Percentiles rank a stretch among this genome's conserved stretches.
These are phyloP conservation scores for Teratosphaeria epicoccoides DNA, from an alignment of 2,329 filamentous ascomycete species.

Conservation along the genomic window DNA sequence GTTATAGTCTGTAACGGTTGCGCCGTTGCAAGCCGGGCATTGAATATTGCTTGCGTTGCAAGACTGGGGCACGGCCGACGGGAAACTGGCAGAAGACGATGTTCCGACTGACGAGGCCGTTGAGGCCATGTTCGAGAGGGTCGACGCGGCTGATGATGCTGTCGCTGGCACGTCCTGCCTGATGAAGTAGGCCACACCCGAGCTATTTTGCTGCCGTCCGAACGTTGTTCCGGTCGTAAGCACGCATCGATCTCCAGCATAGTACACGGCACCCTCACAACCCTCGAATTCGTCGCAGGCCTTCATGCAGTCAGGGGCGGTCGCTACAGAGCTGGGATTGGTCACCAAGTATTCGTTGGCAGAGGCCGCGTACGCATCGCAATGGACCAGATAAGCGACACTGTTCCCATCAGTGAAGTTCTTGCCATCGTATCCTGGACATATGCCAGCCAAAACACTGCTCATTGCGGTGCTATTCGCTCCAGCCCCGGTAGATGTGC, in stretches of 20 bases:
- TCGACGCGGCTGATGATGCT: neutral
- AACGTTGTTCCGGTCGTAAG: neutral
- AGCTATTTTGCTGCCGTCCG: neutral
- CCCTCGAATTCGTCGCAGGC: slow-evolving; percentile 14
- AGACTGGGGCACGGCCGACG: neutral
- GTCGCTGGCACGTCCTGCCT: neutral
- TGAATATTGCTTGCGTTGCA: slow-evolving; percentile 3
- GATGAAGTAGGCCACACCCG: neutral
- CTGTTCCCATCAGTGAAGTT: slow-evolving; percentile 13
- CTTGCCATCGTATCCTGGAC: slow-evolving; percentile 15
- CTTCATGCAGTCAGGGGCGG: slow-evolving; percentile 12
- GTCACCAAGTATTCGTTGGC: slow-evolving; percentile 6
- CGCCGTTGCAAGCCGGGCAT: slow-evolving; percentile 6
- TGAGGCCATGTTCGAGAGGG: neutral
- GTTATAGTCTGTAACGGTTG: neutral
- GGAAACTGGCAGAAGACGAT: neutral
- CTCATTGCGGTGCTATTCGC: neutral
- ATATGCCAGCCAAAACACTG: slow-evolving; percentile 8
- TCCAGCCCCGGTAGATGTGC: neutral
- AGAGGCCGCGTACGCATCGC: slow-evolving; percentile 11
- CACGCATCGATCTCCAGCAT: neutral
- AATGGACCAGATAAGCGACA: slow-evolving; percentile 13
- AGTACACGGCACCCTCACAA: slow-evolving; percentile 4
- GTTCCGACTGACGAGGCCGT: neutral
- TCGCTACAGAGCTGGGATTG: neutral